Evolutionary conservation across 129 eudicot genomes (phyloP), one percentile per base, ranked within the genome.

Genomic region (Glebionis coronaria): DNA sequence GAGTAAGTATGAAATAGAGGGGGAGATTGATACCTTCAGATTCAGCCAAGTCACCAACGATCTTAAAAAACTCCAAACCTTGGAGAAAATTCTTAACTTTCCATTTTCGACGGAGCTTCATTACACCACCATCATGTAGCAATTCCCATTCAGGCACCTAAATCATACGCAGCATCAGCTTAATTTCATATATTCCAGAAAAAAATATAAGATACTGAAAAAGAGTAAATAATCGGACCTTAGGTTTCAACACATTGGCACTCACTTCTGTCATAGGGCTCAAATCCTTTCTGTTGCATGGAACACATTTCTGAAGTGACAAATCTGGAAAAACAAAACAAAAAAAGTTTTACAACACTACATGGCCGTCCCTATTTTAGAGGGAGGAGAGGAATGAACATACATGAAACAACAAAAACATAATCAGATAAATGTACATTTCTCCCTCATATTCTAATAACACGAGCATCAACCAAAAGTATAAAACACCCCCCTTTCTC

Each of bases 81-180:
- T 81, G 85, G 12, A 65, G 65, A 50, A 92, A 92, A 69, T 83
- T 83, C 82, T 88, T 86, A 65, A 82, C 98, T 82, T 84, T 92
- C 98, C 98, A 92, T 35, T 89, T 73, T 16, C 84, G 79, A 45
- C 83, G 78, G 65, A 88, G 90, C 88, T 82, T 92, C 79, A 74
- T 25, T 12, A 70, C 47, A 60, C 90, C 90, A 65, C 71, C 91
- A 80, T 92, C 86, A 62, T 80, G 80, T 50, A 78, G 72, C 85
- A 92, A 69, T 68, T 82, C 83, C 98, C 96, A 92, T 74, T 71
- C 92, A 62, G 89, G 89, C 62, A 92, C 98, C 96, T 91, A 73
- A 66, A 67, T 44, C 13, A 29, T 63, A 57, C 18, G 31, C 20
- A 73, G 61, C 69, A 40, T 62, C 3, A 45, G 29, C 27, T 29